A percentile compares a stretch with the other conserved stretches of the same genome.
These are phyloP conservation scores for Firmiana major DNA, from an alignment of 345 rosid genomes.

Conservation along the genomic window DNA sequence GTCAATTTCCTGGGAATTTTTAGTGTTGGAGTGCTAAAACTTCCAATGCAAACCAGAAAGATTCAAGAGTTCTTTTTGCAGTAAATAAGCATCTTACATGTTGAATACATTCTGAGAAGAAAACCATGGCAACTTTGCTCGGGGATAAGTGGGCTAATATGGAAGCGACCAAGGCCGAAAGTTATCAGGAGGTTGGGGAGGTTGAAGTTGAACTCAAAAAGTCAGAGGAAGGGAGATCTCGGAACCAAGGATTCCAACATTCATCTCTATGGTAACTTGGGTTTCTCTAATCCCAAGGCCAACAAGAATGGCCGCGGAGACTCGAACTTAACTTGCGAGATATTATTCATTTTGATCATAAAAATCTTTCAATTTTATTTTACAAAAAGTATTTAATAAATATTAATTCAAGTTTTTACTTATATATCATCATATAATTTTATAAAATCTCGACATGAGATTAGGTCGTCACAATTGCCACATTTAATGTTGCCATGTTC, in stretches of 20 bases:
- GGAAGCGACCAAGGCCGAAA: slow-evolving; percentile 55
- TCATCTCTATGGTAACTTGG: slow-evolving; percentile 22
- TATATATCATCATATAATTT: too few species aligned
- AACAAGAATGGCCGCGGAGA: too few species aligned
- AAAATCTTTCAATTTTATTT: too few species aligned
- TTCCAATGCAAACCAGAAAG: slow-evolving; percentile 14
- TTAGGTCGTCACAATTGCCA: too few species aligned
- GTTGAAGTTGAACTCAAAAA: slow-evolving; percentile 33
- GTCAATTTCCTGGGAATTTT: background rate
- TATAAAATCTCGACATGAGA: too few species aligned
- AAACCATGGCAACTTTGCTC: slow-evolving; percentile 46
- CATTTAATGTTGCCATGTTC: slow-evolving; percentile 95
- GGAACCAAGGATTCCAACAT: slow-evolving; percentile 25
- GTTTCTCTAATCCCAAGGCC: slow-evolving; percentile 32
- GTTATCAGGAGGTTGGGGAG: slow-evolving; percentile 58
- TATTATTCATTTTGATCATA: too few species aligned
- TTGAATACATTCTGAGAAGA: slow-evolving; percentile 43
- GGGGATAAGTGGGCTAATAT: slow-evolving; percentile 54
- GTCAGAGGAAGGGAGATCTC: slow-evolving; percentile 26
- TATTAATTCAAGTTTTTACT: too few species aligned
- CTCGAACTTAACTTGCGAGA: too few species aligned
- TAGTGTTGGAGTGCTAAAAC: background rate
- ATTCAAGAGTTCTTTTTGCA: slow-evolving; percentile 14
- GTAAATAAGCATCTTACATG: slow-evolving; percentile 30
- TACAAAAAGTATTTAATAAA: too few species aligned